These are phyloP conservation scores for Magnaporthiopsis poae DNA, from an alignment of 2,329 filamentous ascomycete species.

Conservation along the genomic window DNA sequence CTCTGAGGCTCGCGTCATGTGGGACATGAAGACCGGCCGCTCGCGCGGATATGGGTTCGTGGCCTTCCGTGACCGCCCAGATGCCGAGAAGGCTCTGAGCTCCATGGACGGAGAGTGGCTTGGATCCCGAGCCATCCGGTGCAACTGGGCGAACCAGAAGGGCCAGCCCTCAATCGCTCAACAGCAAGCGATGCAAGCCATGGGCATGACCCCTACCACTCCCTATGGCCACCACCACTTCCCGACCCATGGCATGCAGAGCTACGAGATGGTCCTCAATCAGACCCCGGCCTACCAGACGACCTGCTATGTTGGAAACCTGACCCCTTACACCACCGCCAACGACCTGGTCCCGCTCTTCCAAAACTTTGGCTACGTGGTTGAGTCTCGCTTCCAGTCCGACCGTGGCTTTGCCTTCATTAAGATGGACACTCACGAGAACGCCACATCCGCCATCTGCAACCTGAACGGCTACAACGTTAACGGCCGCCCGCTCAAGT, in stretches of 20 bases:
- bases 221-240: conserved; percentile 97
- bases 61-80: conserved; percentile 83
- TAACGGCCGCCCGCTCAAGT: conserved; percentile 92
- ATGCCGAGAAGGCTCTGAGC: conserved; percentile 91
- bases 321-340: conserved; percentile 91
- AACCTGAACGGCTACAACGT: conserved; percentile 97
- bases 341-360: conserved; percentile 95
- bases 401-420: conserved; percentile 97
- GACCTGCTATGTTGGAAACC: conserved; percentile 92
- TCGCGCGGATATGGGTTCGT: conserved; percentile 97
- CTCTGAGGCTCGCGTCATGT: conserved; percentile 98
- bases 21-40: conserved; percentile 99
- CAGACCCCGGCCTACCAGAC: conserved; percentile 98
- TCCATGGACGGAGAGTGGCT: conserved; percentile 99
- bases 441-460: conserved; percentile 96
- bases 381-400: conserved; percentile 94
- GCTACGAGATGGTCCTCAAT: conserved; percentile 90
- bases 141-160: conserved; percentile 99
- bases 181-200: conserved; percentile 90
- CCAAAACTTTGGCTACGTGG: conserved; percentile 95
- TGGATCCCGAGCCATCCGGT: conserved; percentile 91
- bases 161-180: conserved; percentile 98
- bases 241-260: conserved; percentile 90
- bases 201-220: conserved; percentile 96
- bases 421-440: conserved; percentile 98